Conservation (phyloP, 805 yeast genomes). For the Wickerhamia fluorescens region DNA sequence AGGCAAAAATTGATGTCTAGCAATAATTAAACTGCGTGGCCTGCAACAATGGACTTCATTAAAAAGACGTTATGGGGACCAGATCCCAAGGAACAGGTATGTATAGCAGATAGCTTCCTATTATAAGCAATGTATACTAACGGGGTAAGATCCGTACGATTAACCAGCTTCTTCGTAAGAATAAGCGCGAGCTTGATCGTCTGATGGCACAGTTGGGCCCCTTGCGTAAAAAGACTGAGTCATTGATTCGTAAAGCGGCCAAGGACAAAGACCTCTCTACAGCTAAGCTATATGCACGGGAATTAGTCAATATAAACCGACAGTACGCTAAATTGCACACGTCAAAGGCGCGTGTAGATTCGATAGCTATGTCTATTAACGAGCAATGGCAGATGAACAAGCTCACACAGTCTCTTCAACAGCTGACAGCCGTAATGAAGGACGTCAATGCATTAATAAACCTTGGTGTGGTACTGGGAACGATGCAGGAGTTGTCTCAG, state of each 20-base stretch:
- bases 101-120: conserved; percentile 10
- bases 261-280: conserved; percentile 69
- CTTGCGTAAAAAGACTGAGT: conserved; percentile 68
- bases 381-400: conserved; percentile 86
- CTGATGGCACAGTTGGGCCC: conserved; percentile 56
- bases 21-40: no score
- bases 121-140: background rate
- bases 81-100: conserved; percentile 81
- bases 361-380: conserved; percentile 81
- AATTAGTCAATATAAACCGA: conserved; percentile 62
- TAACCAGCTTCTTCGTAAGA: conserved; percentile 72
- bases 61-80: conserved; percentile 94
- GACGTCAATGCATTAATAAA: conserved; percentile 77
- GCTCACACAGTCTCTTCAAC: conserved; percentile 72
- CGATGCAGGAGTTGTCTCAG: conserved; percentile 79
- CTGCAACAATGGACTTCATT: conserved; percentile 62
- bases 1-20: no score
- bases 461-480: conserved; percentile 70
- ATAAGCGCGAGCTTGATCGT: conserved; percentile 77
- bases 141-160: conserved; percentile 55
- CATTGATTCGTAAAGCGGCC: conserved; percentile 65
- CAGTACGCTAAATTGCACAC: conserved; percentile 69
- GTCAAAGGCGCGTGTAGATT: conserved; percentile 79
- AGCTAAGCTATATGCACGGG: conserved; percentile 77
- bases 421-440: conserved; percentile 75